Evolutionary conservation across 1,284 basidiomycete species (phyloP), one percentile per base, ranked within the genome.

Genomic region (Ceratobasidium theobromae): DNA sequence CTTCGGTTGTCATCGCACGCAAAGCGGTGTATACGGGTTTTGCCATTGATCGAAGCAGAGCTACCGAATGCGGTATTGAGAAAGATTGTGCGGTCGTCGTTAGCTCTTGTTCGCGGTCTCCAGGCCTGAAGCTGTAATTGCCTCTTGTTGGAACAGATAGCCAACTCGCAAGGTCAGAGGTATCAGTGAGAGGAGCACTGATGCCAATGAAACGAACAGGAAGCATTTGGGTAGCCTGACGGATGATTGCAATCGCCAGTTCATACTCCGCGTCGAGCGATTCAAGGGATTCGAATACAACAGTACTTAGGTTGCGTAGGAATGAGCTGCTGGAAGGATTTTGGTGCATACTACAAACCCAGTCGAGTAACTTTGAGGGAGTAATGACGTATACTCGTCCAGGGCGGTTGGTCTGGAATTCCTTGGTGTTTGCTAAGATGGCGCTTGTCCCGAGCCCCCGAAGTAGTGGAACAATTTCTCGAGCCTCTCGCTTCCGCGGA

Each of bases 21-120:
- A 80, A 72, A 8, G 76, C 86, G 12, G 85, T 77, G 74, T 96
- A 93, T 0, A 89, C 87, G 3, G 97, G 95, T 75, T 95, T 97
- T 53, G 90, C 84, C 89, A 99, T 97, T 1, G 88, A 84, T 73
- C 95, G 96, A 77, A 96, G 89, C 28, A 98, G 80, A 0, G 91
- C 87, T 0, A 88, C 83, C 3, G 94, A 96, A 73, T 96, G 88
- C 0, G 93, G 85, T 62, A 95, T 88, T 28, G 88, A 89, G 77
- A 98, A 98, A 0, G 91, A 83, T 69, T 91, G 87, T 23, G 88
- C 83, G 14, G 82, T 81, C 11, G 87, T 83, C 3, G 80, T 79
- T 18, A 99, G 79, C 0, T 92, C 83, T 70, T 93, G 89, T 65
- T 95, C 91, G 33, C 95, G 86, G 72, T 95, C 89, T 45, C 81